Base-by-base conservation (phyloP, 2,329 filamentous ascomycete species). In the Neocucurbitaria cava region DNA sequence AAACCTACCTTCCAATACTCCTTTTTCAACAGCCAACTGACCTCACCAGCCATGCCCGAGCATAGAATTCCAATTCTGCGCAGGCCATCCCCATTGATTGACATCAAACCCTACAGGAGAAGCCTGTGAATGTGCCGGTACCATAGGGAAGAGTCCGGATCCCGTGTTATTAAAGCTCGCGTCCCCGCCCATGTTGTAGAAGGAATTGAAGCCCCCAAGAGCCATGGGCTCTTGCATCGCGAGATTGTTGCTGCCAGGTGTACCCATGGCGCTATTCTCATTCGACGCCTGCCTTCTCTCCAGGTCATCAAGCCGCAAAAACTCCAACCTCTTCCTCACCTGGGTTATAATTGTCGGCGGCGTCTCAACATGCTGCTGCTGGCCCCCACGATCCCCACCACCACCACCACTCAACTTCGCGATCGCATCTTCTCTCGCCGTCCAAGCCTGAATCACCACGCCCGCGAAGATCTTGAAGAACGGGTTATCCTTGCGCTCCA, bases 381-480 rank as follows among this genome's bases (percentile, higher is more conserved):
- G 36, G 17, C 24, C 40, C n/a, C n/a, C n/a, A n/a, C n/a, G n/a
- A n/a, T n/a, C n/a, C n/a, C n/a, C n/a, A n/a, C n/a, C n/a, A n/a
- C n/a, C n/a, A n/a, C n/a, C n/a, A n/a, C n/a, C n/a, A n/a, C n/a
- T n/a, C n/a, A 44, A 39, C 10, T 46, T 40, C 23, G 39, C 40
- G 5, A 43, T 18, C 10, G 51, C 56, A 5, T 53, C 50, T 46
- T 65, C 50, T 17, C 62, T 54, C 5, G 59, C 60, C 3, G 54
- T n/a, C 65, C 62, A 68, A 1, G 64, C 85, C 63, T 86, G 87
- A 52, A 89, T 73, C 36, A 89, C 83, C 17, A 84, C 78, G 18
- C 78, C 77, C 1, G 83, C 82, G 56, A 89, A 86, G 0, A 76
- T 59, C 17, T 61, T 64, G 42, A 69, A 71, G 20, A 77, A 64